Percentiles rank a stretch among this genome's conserved stretches.
Conservation (phyloP, 73 alveolate genomes). For the Paramecium sexaurelia region DNA sequence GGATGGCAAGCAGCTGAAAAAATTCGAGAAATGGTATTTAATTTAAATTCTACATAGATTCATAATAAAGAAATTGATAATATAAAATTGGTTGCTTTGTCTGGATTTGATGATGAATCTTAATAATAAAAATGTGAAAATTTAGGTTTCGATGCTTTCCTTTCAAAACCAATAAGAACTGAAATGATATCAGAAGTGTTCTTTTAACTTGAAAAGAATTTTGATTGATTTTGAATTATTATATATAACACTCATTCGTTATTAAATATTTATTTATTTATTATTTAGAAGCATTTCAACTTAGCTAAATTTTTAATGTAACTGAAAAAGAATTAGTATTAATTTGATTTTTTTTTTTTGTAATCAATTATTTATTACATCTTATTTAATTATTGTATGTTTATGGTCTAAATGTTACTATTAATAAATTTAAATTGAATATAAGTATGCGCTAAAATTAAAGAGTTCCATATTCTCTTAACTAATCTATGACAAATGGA, state of each 20-base stretch:
- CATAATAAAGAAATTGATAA: background rate
- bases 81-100: background rate
- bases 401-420: background rate
- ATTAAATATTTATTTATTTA: background rate
- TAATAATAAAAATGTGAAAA: slow-evolving; percentile 24
- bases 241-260: background rate
- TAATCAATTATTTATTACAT: background rate
- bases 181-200: slow-evolving; percentile 40
- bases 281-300: background rate
- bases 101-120: slow-evolving; percentile 45
- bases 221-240: background rate
- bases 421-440: background rate
- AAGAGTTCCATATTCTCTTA: slow-evolving; percentile 1
- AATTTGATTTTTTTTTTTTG: background rate
- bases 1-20: slow-evolving; percentile 56
- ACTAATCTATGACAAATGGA: slow-evolving; percentile 27
- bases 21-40: slow-evolving; percentile 1
- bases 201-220: background rate
- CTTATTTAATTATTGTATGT: background rate
- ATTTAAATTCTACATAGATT: background rate
- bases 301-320: background rate
- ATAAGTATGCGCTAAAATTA: background rate
- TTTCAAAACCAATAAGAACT: slow-evolving; percentile 27
- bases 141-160: slow-evolving; percentile 41
- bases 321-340: background rate